Evolutionary conservation across 108 stramenopile species (phyloP).

Genomic region (Fistulifera solaris): DNA sequence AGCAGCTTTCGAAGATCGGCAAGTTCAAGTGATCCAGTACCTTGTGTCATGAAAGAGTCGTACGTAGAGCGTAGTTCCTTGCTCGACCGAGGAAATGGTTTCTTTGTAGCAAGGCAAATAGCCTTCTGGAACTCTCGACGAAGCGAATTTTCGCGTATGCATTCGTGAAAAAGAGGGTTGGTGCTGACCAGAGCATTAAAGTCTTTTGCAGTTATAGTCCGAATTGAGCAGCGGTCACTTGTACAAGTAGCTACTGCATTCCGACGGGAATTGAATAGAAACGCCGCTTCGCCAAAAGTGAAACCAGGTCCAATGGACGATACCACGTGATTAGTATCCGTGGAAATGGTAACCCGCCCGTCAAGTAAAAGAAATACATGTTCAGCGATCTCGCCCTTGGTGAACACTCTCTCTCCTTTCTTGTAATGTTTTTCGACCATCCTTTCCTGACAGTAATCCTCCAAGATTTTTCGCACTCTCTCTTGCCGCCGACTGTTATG

Average conservation of each 20-base stretch:
- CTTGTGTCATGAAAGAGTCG: constrained; percentile 48
- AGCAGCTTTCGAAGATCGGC: constrained; percentile 45
- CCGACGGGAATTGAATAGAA: constrained; percentile 44
- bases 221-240: constrained; percentile 39
- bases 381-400: constrained; percentile 35
- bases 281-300: constrained; percentile 63
- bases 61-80: constrained; percentile 17
- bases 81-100: constrained; percentile 38
- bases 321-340: constrained; percentile 19
- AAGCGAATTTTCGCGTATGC: constrained; percentile 53
- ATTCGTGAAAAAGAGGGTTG: constrained; percentile 39
- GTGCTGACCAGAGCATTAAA: constrained; percentile 54
- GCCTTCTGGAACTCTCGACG: constrained; percentile 84
- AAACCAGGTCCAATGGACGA: constrained; percentile 52
- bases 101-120: constrained; percentile 39
- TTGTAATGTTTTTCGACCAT: constrained; percentile 28
- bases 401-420: constrained; percentile 35
- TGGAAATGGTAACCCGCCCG: constrained; percentile 32
- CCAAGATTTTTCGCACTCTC: constrained; percentile 66
- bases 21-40: constrained; percentile 34
- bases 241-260: constrained; percentile 66
- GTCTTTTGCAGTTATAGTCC: constrained; percentile 38
- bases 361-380: constrained; percentile 42
- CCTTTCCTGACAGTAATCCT: constrained; percentile 37
- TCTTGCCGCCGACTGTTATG: constrained; percentile 69